These are phyloP conservation scores for Mangifera indica DNA, from an alignment of 345 rosid species.

Conservation along the genomic window DNA sequence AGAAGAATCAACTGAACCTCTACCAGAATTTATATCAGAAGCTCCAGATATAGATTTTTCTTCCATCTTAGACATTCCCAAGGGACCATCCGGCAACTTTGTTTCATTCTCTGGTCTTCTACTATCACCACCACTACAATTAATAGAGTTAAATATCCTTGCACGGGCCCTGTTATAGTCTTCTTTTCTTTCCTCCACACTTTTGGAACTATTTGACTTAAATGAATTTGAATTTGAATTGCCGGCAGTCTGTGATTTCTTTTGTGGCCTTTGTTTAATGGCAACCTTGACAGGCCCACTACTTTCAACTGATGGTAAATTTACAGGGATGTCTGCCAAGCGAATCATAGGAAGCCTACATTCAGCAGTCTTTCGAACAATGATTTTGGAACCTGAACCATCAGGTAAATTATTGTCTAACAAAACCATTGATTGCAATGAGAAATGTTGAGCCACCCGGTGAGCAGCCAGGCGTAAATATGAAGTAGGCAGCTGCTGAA, in stretches of 20 bases:
- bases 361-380: constrained; percentile 67
- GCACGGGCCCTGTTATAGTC: constrained; percentile 82
- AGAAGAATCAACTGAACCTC: constrained; percentile 50
- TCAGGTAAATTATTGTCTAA: constrained; percentile 62
- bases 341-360: constrained; percentile 56
- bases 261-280: constrained; percentile 75
- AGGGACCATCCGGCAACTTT: constrained; percentile 45
- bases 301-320: constrained; percentile 56
- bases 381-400: constrained; percentile 65
- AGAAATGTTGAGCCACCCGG: constrained; percentile 82
- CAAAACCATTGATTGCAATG: constrained; percentile 78
- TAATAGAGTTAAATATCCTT: constrained; percentile 61
- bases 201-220: constrained; percentile 53
- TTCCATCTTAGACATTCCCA: constrained; percentile 41
- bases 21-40: constrained; percentile 42
- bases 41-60: constrained; percentile 43
- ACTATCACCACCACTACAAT: constrained; percentile 30
- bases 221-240: constrained; percentile 41
- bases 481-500: constrained; percentile 79
- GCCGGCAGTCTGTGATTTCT: constrained; percentile 33
- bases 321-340: constrained; percentile 72
- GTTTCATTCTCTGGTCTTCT: constrained; percentile 48
- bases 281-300: constrained; percentile 56
- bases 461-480: constrained; percentile 81
- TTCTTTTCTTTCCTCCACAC: constrained; percentile 85